Percentiles rank a stretch among this genome's conserved stretches.
Evolutionary conservation across 129 eudicot genomes (phyloP).

Genomic region (Ambrosia trifida): DNA sequence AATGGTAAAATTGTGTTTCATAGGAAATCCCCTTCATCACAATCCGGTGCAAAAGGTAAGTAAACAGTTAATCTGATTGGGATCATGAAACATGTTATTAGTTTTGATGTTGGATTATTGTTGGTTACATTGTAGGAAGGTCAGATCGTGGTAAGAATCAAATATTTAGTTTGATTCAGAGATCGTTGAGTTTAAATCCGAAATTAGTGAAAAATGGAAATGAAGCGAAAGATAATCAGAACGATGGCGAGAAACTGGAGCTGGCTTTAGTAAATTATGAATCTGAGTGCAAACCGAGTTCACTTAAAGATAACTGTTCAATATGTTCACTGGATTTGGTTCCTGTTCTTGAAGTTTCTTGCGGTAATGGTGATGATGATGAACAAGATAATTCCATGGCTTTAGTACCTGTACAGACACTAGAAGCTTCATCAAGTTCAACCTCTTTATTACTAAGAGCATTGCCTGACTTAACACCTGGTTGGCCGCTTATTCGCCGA

Average conservation of each 20-base stretch:
- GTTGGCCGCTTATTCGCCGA: conserved; percentile 84
- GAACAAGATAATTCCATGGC: conserved; percentile 61
- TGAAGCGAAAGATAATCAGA: conserved; percentile 20
- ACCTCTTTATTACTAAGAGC: conserved; percentile 53
- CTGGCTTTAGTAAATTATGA: conserved; percentile 36
- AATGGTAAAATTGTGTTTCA: conserved; percentile 71
- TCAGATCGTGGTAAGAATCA: conserved; percentile 53
- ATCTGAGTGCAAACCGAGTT: conserved; percentile 26
- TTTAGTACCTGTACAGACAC: conserved; percentile 65
- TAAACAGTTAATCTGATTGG: not conserved
- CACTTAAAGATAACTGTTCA: conserved; percentile 45
- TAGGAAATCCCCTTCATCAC: conserved; percentile 46
- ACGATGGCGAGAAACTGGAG: conserved; percentile 30
- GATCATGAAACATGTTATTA: conserved; percentile 1
- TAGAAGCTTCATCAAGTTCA: conserved; percentile 63
- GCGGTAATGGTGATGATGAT: conserved; percentile 21
- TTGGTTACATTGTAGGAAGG: conserved; percentile 31
- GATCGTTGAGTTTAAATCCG: conserved; percentile 54
- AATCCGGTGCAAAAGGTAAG: conserved; percentile 55
- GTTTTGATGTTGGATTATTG: not conserved
- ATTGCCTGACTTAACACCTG: conserved; percentile 65
- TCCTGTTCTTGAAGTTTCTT: conserved; percentile 37
- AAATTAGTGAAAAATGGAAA: conserved; percentile 45
- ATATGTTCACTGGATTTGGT: conserved; percentile 53
- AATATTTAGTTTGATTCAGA: conserved; percentile 58